These are phyloP conservation scores for Aspergillus sp. DNA, from an alignment of 2,329 filamentous ascomycete genomes.

Conservation along the genomic window DNA sequence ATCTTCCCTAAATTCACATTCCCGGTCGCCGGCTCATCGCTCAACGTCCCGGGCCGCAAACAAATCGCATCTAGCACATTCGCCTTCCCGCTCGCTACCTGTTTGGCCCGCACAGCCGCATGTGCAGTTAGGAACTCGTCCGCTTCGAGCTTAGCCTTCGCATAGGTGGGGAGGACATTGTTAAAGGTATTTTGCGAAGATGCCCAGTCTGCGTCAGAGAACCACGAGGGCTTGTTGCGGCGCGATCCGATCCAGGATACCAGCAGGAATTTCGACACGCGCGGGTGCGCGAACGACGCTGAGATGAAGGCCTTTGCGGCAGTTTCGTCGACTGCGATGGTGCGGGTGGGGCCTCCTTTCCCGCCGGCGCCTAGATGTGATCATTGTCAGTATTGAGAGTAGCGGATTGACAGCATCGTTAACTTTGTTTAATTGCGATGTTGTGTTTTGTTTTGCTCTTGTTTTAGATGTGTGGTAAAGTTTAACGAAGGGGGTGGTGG, in stretches of 20 bases:
- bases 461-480: background rate
- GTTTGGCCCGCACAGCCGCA: conserved; percentile 33
- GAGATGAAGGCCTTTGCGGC: conserved; percentile 57
- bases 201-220: conserved; percentile 49
- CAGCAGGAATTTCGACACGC: conserved; percentile 55
- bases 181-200: conserved; percentile 47
- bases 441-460: background rate
- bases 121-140: conserved; percentile 56
- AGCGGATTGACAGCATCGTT: too few species aligned
- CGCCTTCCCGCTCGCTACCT: conserved; percentile 7
- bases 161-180: conserved; percentile 53
- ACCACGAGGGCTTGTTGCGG: conserved; percentile 50
- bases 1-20: conserved; percentile 52
- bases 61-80: conserved; percentile 49
- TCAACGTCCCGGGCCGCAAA: conserved; percentile 52
- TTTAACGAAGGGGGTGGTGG: background rate
- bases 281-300: conserved; percentile 46
- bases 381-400: background rate
- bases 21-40: conserved; percentile 47
- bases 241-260: conserved; percentile 56
- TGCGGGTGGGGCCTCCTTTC: conserved; percentile 52
- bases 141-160: conserved; percentile 55
- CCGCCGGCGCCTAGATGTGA: conserved; percentile 49
- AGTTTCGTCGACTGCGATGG: conserved; percentile 54
- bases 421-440: background rate